Percentiles rank a stretch among this genome's conserved stretches.
Conservation (phyloP, 257 asterid species). For the Parsonsia alboflavescens region DNA sequence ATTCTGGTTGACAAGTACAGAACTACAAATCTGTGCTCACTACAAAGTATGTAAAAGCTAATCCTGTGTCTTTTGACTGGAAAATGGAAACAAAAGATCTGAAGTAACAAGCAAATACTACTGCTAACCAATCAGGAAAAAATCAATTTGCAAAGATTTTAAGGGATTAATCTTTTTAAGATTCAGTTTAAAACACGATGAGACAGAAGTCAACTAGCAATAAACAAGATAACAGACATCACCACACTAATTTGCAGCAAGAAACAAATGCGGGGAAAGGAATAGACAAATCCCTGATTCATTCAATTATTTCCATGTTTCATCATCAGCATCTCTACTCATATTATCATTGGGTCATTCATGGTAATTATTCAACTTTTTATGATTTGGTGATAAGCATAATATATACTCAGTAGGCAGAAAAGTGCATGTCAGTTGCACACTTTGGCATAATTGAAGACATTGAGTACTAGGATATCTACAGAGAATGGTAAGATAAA, state of each 20-base stretch:
- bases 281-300: not conserved
- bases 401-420: not conserved
- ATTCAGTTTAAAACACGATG: not conserved
- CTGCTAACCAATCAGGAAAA: not conserved
- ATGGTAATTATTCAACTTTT: not conserved
- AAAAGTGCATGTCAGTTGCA: not conserved
- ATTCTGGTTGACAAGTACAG: conserved; percentile 21
- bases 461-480: not conserved
- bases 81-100: not conserved
- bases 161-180: not conserved
- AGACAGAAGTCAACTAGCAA: not conserved
- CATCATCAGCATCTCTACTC: not conserved
- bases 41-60: not conserved
- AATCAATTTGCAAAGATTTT: not conserved
- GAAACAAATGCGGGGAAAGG: not conserved
- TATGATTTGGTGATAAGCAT: not conserved
- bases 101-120: not conserved
- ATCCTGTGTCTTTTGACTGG: not conserved
- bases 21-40: conserved; percentile 18
- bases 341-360: not conserved
- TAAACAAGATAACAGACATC: not conserved
- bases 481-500: not conserved
- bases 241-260: not conserved
- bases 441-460: not conserved
- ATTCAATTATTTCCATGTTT: not conserved